phyloP scores from a whole-genome alignment of 2,329 filamentous ascomycete species.

The Keithomyces neogunnii region DNA sequence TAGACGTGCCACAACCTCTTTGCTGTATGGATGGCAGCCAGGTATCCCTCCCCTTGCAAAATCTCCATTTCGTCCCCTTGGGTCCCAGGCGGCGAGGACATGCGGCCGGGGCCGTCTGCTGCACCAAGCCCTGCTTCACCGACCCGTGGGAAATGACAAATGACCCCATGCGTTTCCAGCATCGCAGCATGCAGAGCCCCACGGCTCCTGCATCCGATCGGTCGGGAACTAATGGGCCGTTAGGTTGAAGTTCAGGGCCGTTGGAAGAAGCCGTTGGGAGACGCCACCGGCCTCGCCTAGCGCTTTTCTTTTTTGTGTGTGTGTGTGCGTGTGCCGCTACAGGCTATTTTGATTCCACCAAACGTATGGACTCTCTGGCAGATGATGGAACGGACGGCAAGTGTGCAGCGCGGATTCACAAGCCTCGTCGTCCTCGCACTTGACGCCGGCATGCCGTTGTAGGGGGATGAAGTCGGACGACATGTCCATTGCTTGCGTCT shows the following conservation, averaged over 20 bases:
- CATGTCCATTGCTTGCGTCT: background rate
- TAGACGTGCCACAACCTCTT: background rate
- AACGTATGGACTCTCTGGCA: background rate
- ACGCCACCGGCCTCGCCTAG: background rate
- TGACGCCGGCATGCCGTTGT: background rate
- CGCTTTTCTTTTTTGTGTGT: background rate
- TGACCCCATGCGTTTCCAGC: background rate
- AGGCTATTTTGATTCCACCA: conserved; percentile 4
- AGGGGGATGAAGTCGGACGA: background rate
- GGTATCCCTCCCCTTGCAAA: too few species aligned
- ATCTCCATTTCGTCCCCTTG: background rate
- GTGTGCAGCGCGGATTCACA: background rate
- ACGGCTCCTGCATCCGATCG: background rate
- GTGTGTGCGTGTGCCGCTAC: background rate
- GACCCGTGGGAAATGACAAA: background rate
- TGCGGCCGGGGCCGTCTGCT: too few species aligned
- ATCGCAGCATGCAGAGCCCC: background rate
- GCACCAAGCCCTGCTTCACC: too few species aligned
- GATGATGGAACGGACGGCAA: background rate
- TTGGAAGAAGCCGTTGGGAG: background rate
- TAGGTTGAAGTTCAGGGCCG: background rate
- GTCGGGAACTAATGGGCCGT: background rate
- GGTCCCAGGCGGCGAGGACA: too few species aligned
- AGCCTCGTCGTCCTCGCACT: background rate
- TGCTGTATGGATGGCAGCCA: background rate